These are phyloP conservation scores for Lentinula sp. DNA, from an alignment of 768 basidiomycete genomes.

Conservation along the genomic window DNA sequence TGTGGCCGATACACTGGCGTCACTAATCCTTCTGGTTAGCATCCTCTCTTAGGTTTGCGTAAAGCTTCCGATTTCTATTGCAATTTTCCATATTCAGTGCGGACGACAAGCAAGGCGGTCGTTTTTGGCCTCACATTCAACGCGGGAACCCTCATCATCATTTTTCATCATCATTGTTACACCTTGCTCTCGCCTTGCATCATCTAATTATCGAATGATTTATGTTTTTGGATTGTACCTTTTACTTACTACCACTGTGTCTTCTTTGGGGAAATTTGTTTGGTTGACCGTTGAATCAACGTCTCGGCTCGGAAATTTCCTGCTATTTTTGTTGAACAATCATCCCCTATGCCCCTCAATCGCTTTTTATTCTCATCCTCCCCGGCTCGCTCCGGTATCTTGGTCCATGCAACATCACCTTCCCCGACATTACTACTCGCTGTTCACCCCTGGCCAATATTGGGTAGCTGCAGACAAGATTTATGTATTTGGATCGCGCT, in stretches of 20 bases:
- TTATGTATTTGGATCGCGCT: background rate
- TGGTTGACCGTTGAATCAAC: constrained; percentile 41
- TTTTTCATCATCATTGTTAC: background rate
- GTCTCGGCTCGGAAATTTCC: constrained; percentile 20
- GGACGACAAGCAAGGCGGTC: background rate
- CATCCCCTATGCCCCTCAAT: constrained; percentile 11
- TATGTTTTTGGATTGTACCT: constrained; percentile 8
- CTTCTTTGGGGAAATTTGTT: constrained; percentile 12
- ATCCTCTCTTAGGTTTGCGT: background rate
- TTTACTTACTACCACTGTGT: constrained; percentile 1
- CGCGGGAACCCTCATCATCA: background rate
- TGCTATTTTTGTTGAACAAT: constrained; percentile 16
- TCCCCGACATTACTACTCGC: constrained; percentile 17
- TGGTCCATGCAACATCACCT: background rate
- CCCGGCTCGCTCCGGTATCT: constrained; percentile 7
- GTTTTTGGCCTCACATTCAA: background rate
- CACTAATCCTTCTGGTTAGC: constrained; percentile 19
- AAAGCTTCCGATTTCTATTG: background rate
- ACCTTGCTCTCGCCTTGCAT: constrained; percentile 1
- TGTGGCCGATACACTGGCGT: constrained; percentile 72
- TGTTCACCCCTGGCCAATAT: constrained; percentile 15
- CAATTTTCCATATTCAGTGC: background rate
- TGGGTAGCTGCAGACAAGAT: constrained; percentile 15
- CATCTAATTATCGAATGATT: constrained; percentile 11
- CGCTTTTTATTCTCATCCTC: constrained; percentile 11